Evolutionary conservation across 2,329 filamentous ascomycete genomes (phyloP).

Genomic region (Arthrobotrys iridis): DNA sequence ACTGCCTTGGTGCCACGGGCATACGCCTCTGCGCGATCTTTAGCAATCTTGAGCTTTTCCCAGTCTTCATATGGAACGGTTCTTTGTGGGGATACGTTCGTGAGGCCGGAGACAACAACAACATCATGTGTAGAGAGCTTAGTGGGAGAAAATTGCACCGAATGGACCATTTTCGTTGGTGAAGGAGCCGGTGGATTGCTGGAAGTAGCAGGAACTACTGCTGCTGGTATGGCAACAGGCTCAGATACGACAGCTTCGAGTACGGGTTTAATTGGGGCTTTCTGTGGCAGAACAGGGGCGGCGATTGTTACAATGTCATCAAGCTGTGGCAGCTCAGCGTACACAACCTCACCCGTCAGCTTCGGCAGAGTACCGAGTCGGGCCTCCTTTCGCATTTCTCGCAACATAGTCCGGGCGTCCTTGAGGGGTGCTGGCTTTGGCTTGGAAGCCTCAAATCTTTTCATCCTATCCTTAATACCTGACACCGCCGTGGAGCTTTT

Average conservation of each 20-base stretch:
- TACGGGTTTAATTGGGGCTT: neutral
- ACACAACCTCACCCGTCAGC: conserved; percentile 36
- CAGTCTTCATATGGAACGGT: conserved; percentile 17
- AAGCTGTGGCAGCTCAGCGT: conserved; percentile 13
- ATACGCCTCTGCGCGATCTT: conserved; percentile 42
- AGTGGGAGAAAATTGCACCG: neutral
- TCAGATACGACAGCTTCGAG: neutral
- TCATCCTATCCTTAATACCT: conserved; percentile 40
- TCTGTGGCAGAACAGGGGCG: neutral
- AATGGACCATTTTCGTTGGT: neutral
- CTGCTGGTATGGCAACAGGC: neutral
- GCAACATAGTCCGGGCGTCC: conserved; percentile 36
- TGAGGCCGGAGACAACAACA: neutral
- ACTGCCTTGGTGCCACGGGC: conserved; percentile 36
- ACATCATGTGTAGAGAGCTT: neutral
- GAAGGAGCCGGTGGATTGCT: neutral
- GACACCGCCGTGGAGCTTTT: neutral
- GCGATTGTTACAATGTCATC: neutral
- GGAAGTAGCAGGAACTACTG: neutral
- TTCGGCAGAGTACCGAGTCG: conserved; percentile 25
- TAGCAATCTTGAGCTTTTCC: conserved; percentile 24
- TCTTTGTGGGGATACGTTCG: neutral
- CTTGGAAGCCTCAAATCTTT: conserved; percentile 37
- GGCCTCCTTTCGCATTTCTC: conserved; percentile 47
- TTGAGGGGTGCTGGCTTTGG: conserved; percentile 23